Conservation (phyloP, 306 rosid species). For the Pyrus communis region DNA sequence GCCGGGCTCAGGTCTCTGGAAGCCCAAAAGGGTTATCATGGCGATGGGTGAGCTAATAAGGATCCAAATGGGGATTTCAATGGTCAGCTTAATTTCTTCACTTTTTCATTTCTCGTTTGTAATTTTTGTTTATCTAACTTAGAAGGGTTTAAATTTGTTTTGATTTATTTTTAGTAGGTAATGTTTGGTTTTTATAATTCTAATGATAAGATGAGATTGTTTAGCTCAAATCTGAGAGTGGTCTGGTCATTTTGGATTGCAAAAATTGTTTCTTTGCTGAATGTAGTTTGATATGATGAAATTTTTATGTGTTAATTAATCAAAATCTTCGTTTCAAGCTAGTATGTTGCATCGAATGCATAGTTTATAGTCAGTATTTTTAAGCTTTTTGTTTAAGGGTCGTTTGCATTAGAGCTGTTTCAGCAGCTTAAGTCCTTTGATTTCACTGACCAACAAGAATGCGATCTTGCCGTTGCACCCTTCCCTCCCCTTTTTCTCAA, state of each 20-base stretch:
- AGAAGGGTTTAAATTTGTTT: background rate
- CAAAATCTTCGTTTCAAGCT: background rate
- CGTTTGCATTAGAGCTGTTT: background rate
- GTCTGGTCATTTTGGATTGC: background rate
- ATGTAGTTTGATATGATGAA: slow-evolving; percentile 23
- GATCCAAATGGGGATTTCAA: slow-evolving; percentile 89
- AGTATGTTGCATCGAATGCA: background rate
- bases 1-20: slow-evolving; percentile 34
- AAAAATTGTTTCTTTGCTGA: background rate
- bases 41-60: slow-evolving; percentile 94
- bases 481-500: too few species aligned
- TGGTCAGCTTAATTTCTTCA: slow-evolving; percentile 35
- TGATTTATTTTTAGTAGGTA: background rate
- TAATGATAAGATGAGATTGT: background rate
- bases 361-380: background rate
- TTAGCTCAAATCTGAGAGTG: background rate
- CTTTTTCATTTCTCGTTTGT: background rate
- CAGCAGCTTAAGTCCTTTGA: background rate
- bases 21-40: slow-evolving; percentile 47
- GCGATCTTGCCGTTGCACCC: too few species aligned
- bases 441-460: too few species aligned
- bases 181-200: background rate
- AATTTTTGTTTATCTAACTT: slow-evolving; percentile 10
- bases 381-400: background rate
- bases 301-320: background rate